Evolutionary conservation across 208 protist genomes (phyloP).

Genomic region (Angomonas deanei): DNA sequence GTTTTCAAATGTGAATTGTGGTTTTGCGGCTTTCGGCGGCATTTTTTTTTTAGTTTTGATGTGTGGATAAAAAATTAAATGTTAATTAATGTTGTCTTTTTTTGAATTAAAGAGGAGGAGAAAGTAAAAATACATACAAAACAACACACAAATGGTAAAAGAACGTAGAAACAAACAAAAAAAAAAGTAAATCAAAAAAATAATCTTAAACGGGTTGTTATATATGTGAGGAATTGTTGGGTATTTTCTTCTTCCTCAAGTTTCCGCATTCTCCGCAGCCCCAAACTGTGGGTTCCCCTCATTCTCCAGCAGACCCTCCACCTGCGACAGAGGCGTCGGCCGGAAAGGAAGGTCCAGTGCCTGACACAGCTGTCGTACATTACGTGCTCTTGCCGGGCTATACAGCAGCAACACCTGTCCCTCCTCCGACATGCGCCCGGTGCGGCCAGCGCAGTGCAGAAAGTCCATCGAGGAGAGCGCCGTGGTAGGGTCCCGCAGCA

Average conservation of each 20-base stretch:
- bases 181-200: conserved; percentile 4
- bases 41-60: conserved; percentile 1
- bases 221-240: not conserved
- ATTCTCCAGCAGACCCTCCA: not conserved
- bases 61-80: not conserved
- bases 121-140: conserved; percentile 5
- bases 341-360: conserved; percentile 70
- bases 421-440: conserved; percentile 75
- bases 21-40: not conserved
- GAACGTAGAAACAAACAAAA: not conserved
- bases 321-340: not conserved
- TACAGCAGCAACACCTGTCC: conserved; percentile 79
- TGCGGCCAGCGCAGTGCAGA: conserved; percentile 85
- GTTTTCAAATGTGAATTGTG: not conserved
- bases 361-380: conserved; percentile 68
- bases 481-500: conserved; percentile 17
- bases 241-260: not conserved
- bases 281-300: not conserved
- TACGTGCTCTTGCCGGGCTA: conserved; percentile 54
- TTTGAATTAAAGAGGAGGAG: not conserved
- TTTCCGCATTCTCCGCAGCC: not conserved
- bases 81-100: not conserved
- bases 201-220: not conserved
- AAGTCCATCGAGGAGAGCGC: conserved; percentile 56
- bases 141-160: conserved; percentile 10